Base-by-base conservation (phyloP, 768 basidiomycete genomes). In the Naganishia friedmannii region DNA sequence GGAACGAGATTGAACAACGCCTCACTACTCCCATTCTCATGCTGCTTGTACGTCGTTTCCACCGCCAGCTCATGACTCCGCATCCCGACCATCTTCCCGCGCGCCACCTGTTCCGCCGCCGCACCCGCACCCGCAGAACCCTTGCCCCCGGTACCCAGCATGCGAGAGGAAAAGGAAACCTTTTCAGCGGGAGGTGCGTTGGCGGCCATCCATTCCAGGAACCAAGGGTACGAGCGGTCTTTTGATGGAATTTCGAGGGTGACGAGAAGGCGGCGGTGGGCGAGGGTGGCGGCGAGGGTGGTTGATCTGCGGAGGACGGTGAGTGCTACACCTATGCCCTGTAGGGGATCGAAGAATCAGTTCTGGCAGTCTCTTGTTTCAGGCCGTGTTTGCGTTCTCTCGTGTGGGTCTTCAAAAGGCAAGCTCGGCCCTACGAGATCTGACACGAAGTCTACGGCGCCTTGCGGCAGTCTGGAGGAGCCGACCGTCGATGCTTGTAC, bases 171-270 rank as follows among this genome's bases (percentile, higher is more conserved):
- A 58, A 58, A 58, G 3, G 57, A 34, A 3, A 58, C 58, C 81
- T n/a, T 28, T 19, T 55, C 42, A n/a, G 48, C 72, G 34, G 76
- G 80, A 0, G 86, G 78, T 0, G 82, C 83, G 57, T 91, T 89
- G 58, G 86, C 85, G 8, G 93, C 87, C 90, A 98, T 91, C 95
- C 96, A 99, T 60, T 89, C 84, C 51, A 99, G 87, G 81, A 98
- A 94, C 93, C 96, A 98, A 55, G 92, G 90, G 80, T 98, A 98
- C 10, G 94, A 85, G 45, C 86, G 89, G 81, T 99, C 96, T 77
- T 92, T 93, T 78, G 93, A 95, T 72, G 91, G 92, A 74, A 99
- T 92, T 83, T 99, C 96, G 65, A 98, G 86, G 17, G 92, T 89
- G 45, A 98, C 93, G 65, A 98, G 88, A 84, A 99, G 86, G 48